Conservation (phyloP, 169 alveolate genomes). For the Plasmodium ovale region DNA sequence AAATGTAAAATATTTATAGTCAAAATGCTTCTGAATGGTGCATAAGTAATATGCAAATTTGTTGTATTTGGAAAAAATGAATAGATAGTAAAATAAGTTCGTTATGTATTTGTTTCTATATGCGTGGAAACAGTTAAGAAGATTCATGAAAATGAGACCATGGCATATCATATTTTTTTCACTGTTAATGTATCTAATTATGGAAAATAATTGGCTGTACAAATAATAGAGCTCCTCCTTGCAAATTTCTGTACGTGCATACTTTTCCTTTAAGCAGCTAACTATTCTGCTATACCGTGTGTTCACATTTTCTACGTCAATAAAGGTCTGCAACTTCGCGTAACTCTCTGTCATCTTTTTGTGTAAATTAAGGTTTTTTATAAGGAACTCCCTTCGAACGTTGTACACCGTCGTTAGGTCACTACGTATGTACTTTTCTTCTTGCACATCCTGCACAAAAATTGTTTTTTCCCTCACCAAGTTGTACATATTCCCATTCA, state of each 20-base stretch:
- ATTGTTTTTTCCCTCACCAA: constrained; percentile 32
- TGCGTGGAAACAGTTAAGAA: constrained; percentile 36
- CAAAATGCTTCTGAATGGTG: constrained; percentile 38
- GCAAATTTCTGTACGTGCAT: constrained; percentile 20
- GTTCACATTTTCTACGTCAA: constrained; percentile 26
- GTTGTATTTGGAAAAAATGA: constrained; percentile 55
- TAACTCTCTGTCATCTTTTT: constrained; percentile 43
- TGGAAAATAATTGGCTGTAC: constrained; percentile 41
- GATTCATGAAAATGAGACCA: constrained; percentile 34
- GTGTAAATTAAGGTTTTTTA: constrained; percentile 32
- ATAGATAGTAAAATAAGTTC: constrained; percentile 58
- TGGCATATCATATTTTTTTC: constrained; percentile 68
- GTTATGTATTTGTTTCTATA: constrained; percentile 42
- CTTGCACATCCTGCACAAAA: constrained; percentile 4
- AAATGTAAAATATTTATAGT: constrained; percentile 39
- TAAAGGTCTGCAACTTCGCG: constrained; percentile 21
- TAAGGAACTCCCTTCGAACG: constrained; percentile 23
- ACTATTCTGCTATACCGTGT: constrained; percentile 24
- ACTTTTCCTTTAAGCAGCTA: constrained; percentile 22
- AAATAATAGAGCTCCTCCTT: constrained; percentile 40
- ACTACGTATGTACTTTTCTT: constrained; percentile 10
- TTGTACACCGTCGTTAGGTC: constrained; percentile 19
- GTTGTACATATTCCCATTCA: constrained; percentile 20
- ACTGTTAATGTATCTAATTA: constrained; percentile 51
- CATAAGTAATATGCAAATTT: constrained; percentile 60